Percentiles rank a stretch among this genome's conserved stretches.
phyloP scores from a whole-genome alignment of 257 asterid species.

The Solanum commersonii region DNA sequence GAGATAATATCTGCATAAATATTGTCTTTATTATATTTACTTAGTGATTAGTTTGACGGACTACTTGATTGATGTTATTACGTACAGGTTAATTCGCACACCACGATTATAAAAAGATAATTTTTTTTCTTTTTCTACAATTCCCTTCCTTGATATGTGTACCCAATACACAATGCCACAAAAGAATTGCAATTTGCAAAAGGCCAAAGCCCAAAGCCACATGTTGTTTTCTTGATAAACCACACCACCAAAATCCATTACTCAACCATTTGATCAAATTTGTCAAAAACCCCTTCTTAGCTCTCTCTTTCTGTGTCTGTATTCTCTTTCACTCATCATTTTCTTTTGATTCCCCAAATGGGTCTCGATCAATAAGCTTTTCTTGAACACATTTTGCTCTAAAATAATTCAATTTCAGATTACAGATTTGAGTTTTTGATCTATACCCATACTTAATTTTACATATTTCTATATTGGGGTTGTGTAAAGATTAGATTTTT shows the following conservation, averaged over 20 bases:
- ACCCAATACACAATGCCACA: background rate
- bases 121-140: no score
- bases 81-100: accelerated
- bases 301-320: background rate
- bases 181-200: background rate
- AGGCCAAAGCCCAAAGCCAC: conserved; percentile 1
- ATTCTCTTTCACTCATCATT: background rate
- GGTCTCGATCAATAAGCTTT: background rate
- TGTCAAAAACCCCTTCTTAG: conserved; percentile 12
- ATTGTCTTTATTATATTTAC: background rate
- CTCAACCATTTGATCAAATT: conserved; percentile 15
- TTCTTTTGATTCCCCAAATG: background rate
- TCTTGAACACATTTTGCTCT: background rate
- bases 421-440: background rate
- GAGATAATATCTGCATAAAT: background rate
- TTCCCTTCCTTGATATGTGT: background rate
- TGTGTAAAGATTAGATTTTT: background rate
- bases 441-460: background rate
- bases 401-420: background rate
- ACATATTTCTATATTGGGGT: background rate
- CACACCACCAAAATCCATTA: conserved; percentile 27
- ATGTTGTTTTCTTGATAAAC: background rate
- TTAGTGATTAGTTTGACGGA: background rate
- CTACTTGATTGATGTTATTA: no score
- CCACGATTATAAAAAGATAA: no score